A percentile compares a stretch with the other conserved stretches of the same genome.
phyloP scores from a whole-genome alignment of 192 early-diverging fungal species.

The Umbelopsis sp. region DNA sequence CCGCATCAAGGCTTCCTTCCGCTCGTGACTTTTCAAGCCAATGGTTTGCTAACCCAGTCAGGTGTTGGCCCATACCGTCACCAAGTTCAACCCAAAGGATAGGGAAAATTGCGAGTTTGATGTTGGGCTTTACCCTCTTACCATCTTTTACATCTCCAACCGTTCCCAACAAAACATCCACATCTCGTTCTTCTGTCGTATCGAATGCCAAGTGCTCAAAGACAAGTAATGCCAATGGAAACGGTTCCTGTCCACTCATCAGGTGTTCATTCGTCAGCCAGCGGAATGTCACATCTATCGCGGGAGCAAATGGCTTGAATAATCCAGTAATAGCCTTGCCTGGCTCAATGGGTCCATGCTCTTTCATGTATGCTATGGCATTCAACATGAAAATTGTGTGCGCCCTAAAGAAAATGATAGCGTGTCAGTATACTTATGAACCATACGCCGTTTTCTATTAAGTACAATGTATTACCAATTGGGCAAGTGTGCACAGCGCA shows the following conservation, averaged over 20 bases:
- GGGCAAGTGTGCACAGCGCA: background rate
- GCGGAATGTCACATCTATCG: background rate
- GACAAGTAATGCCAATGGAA: background rate
- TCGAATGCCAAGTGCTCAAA: background rate
- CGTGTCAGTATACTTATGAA: background rate
- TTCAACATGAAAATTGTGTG: slow-evolving; percentile 8
- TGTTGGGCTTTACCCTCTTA: background rate
- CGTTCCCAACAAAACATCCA: background rate
- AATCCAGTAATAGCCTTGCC: background rate
- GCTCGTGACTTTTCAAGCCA: background rate
- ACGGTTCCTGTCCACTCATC: slow-evolving; percentile 3
- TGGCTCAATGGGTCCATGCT: background rate
- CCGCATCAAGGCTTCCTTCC: background rate
- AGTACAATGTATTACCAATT: background rate
- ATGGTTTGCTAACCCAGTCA: background rate
- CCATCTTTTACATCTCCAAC: background rate
- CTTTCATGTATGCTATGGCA: background rate
- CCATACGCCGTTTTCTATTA: no score
- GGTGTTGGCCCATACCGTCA: background rate
- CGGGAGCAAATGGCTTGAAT: background rate
- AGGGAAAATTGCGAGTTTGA: background rate
- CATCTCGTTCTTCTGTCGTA: background rate
- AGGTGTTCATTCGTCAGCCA: background rate
- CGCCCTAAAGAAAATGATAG: background rate
- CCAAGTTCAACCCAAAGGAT: slow-evolving; percentile 3